A percentile compares a stretch with the other conserved stretches of the same genome.
Conservation (phyloP, 2,329 filamentous ascomycete species). For the Plenodomus tracheiphilus region DNA sequence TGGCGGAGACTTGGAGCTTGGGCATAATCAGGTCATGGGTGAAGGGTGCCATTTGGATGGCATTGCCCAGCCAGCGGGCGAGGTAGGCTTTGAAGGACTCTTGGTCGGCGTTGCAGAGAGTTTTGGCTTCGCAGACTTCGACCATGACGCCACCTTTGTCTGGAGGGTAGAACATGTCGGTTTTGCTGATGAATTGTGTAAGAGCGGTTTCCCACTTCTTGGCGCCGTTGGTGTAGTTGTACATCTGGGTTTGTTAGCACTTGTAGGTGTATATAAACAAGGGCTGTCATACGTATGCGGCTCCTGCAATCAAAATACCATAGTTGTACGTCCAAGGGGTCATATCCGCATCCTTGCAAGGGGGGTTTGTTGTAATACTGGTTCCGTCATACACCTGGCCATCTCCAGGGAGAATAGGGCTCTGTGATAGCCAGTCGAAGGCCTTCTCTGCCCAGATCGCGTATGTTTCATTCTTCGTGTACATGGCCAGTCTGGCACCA, state of each 20-base stretch:
- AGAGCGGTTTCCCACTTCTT: slow-evolving; percentile 37
- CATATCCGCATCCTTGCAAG: slow-evolving; percentile 33
- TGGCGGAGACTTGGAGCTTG: slow-evolving; percentile 57
- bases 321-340: slow-evolving; percentile 46
- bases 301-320: slow-evolving; percentile 40
- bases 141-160: slow-evolving; percentile 46
- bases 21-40: slow-evolving; percentile 56
- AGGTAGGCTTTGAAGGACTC: slow-evolving; percentile 52
- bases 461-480: slow-evolving; percentile 44
- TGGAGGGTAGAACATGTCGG: slow-evolving; percentile 45
- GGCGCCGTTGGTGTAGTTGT: slow-evolving; percentile 45
- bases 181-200: slow-evolving; percentile 35
- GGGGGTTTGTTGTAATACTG: slow-evolving; percentile 17
- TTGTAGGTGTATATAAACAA: neutral
- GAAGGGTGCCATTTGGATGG: slow-evolving; percentile 62
- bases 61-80: slow-evolving; percentile 55
- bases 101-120: slow-evolving; percentile 51
- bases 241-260: slow-evolving; percentile 35
- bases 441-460: slow-evolving; percentile 40
- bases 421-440: slow-evolving; percentile 40
- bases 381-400: slow-evolving; percentile 37
- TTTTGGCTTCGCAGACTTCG: slow-evolving; percentile 47
- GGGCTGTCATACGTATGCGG: slow-evolving; percentile 31
- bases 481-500: slow-evolving; percentile 42
- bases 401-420: slow-evolving; percentile 28